Base-by-base conservation (phyloP, 306 rosid species). In the Corylus heterophylla region DNA sequence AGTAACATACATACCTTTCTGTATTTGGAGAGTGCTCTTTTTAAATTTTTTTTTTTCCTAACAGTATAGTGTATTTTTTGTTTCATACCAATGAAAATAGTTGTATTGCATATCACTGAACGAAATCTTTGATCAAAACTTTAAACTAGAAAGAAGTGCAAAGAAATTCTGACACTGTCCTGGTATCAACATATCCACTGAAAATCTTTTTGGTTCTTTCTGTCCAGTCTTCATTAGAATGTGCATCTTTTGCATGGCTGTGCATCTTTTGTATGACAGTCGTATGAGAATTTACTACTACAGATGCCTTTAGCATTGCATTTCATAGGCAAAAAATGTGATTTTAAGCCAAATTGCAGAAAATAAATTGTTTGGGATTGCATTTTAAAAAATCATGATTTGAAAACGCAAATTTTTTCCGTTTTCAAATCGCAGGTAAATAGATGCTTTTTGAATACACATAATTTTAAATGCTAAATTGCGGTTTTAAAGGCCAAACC, bases 1-100 rank as follows among this genome's bases (percentile, higher is more conserved):
- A 76, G 64, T 80, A 71, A 78, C 81, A 83, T 54, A 67, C 73
- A 71, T 31, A 71, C 49, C 20, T 62, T 52, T 3, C 54, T 76
- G 55, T 70, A 58, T 27, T 71, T 29, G 50, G 77, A 73, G 76
- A 71, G 78, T 20, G 82, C 72, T 31, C 35, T 31, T 31, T 31
- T 31, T 31, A 31, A 31, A 22, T 0, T 22, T 1, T 49, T 47
- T 77, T 61, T 74, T 73, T 54, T 52, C 49, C 51, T 29, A 77
- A 9, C 5, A 51, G 64, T 22, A 74, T 75, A 63, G 13, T 45
- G 54, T 77, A 37, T 20, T 9, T 37, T 18, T 14, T 67, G 27
- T 67, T 16, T 67, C 25, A 35, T 37, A 39, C 35, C 12, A 17
- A 3, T 35, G 71, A 8, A 16, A 66, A 39, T 39, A 8, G 25